A percentile compares a stretch with the other conserved stretches of the same genome.
Evolutionary conservation across 768 basidiomycete species (phyloP).

Genomic region (Termitomyces titanicus): DNA sequence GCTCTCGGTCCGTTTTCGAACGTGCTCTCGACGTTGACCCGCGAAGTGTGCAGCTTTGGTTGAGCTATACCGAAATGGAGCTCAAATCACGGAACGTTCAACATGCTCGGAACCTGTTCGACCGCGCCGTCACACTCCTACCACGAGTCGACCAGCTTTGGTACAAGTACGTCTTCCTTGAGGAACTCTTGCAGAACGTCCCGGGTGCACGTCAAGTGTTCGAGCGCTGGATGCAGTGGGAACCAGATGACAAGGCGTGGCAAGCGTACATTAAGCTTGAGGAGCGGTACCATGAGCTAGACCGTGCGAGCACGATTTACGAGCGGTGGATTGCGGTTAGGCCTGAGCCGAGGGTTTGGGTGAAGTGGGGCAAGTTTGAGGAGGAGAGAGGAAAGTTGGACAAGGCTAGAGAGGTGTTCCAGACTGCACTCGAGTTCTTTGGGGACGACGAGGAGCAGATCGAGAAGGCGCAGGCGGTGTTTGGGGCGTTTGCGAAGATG

Average conservation of each 20-base stretch:
- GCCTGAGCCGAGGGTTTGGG: slow-evolving; percentile 79
- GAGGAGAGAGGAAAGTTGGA: slow-evolving; percentile 72
- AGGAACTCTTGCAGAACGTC: slow-evolving; percentile 94
- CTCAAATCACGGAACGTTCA: slow-evolving; percentile 97
- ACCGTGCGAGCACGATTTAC: slow-evolving; percentile 89
- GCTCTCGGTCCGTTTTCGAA: slow-evolving; percentile 94
- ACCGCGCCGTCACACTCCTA: slow-evolving; percentile 93
- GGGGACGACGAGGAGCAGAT: slow-evolving; percentile 87
- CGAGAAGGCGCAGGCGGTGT: slow-evolving; percentile 96
- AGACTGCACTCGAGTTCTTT: slow-evolving; percentile 87
- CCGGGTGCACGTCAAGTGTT: slow-evolving; percentile 97
- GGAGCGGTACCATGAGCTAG: slow-evolving; percentile 86
- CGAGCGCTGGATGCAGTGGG: slow-evolving; percentile 99
- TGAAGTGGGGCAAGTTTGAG: slow-evolving; percentile 86
- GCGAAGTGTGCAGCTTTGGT: slow-evolving; percentile 86
- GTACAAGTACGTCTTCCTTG: slow-evolving; percentile 99
- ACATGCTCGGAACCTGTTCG: slow-evolving; percentile 94
- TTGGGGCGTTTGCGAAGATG: slow-evolving; percentile 94
- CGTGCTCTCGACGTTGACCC: slow-evolving; percentile 96
- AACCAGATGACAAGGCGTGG: slow-evolving; percentile 99
- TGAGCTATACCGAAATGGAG: slow-evolving; percentile 95
- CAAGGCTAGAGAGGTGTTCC: slow-evolving; percentile 84
- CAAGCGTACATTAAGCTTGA: slow-evolving; percentile 99
- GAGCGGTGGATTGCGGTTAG: slow-evolving; percentile 82
- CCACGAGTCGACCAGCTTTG: slow-evolving; percentile 96